Percentiles rank a stretch among this genome's conserved stretches.
Evolutionary conservation across 805 yeast species (phyloP).

Genomic region (Wickerhamomyces subpelliculosus): DNA sequence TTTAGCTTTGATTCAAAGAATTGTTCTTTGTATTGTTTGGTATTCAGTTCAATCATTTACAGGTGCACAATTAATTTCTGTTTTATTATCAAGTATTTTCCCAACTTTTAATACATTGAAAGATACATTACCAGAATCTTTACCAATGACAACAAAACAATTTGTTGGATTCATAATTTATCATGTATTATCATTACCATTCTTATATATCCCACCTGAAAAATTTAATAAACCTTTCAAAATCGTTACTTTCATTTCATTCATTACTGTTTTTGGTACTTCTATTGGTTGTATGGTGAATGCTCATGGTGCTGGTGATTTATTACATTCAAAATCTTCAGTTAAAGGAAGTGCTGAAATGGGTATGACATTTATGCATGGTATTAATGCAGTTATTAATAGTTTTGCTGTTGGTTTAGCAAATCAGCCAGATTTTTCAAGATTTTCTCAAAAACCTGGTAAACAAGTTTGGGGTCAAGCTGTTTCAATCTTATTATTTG

Average conservation of each 20-base stretch:
- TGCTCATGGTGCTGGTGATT: conserved; percentile 27
- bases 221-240: conserved; percentile 23
- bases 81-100: conserved; percentile 32
- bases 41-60: conserved; percentile 38
- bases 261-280: conserved; percentile 30
- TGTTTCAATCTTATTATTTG: conserved; percentile 29
- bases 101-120: conserved; percentile 30
- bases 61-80: conserved; percentile 37
- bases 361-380: conserved; percentile 25
- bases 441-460: conserved; percentile 33
- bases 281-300: conserved; percentile 24
- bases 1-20: conserved; percentile 37
- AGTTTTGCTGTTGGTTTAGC: conserved; percentile 25
- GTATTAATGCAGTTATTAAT: conserved; percentile 23
- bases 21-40: conserved; percentile 39
- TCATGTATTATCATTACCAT: conserved; percentile 26
- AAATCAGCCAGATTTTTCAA: conserved; percentile 26
- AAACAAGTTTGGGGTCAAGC: conserved; percentile 32
- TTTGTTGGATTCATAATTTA: conserved; percentile 34
- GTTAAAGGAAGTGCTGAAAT: conserved; percentile 22
- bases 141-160: conserved; percentile 34
- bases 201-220: conserved; percentile 27
- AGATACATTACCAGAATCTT: conserved; percentile 31
- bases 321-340: conserved; percentile 22
- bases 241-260: conserved; percentile 21